Evolutionary conservation across 768 basidiomycete species (phyloP), one percentile per base, ranked within the genome.

Genomic region (Mycena sanguinolenta): DNA sequence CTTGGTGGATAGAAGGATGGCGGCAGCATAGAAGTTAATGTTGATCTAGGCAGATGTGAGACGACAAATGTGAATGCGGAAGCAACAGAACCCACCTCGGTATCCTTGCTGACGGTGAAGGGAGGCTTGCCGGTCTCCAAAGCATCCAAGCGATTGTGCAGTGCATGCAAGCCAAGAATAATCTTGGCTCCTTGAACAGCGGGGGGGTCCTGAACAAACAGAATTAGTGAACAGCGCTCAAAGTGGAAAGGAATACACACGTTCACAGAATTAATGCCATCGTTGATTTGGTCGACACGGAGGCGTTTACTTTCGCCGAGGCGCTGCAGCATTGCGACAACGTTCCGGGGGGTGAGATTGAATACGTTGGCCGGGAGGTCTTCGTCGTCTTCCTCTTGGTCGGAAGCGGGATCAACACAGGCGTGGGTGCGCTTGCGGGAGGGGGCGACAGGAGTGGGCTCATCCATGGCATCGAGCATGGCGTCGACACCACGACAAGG

Each of bases 251-350:
- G n/a, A 36, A 60, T 21, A 49, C 44, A 2, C 59, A 46, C 44
- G 13, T 30, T 27, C 21, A 60, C n/a, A n/a, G 42, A 2, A n/a
- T 49, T 30, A 6, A 49, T 50, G 27, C 49, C 59, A 17, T 55
- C 64, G 12, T 53, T 28, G n/a, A 57, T 52, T 42, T 66, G 65
- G 42, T 66, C 57, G 10, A 30, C n/a, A 19, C 65, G 39, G 30
- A 66, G 65, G 25, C 46, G 44, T 30, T 58, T 38, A 16, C 10
- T 5, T 32, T n/a, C 27, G 4, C 39, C 54, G 46, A 55, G 23
- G n/a, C 39, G 52, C 53, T 30, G 34, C 21, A 50, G 13, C 16
- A 25, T 32, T 12, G 36, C 44, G 13, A 38, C 25, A 19, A 49
- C 46, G 32, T 66, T 66, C 12, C 30, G 65, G 44, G 23, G 50